Base-by-base conservation (phyloP, 306 rosid species). In the Echinosophora koreensis region DNA sequence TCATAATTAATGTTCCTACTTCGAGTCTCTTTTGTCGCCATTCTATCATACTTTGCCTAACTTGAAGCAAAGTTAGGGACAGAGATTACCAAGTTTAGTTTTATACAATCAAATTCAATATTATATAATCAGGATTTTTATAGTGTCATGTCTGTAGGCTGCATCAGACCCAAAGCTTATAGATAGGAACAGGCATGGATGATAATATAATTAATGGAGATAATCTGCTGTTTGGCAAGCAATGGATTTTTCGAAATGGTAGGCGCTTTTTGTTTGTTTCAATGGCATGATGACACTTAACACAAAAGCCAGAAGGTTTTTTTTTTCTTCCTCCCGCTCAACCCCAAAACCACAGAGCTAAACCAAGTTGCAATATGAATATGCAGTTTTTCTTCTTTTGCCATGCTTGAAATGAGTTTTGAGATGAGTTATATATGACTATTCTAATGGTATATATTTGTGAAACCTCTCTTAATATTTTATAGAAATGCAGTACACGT, bases 1-100 rank as follows among this genome's bases (percentile, higher is more conserved):
- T 77, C 64, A 39, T 64, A 57, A 76, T 79, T 64, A 57, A 76
- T 79, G 83, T 84, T 83, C 85, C 82, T 77, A 77, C 82, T 81
- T 81, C 75, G 77, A 81, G 76, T 47, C 72, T 56, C 77, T 65
- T 83, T 81, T 83, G 80, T 74, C 83, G 80, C 70, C 44, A 17
- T 77, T 64, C 6, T 71, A 63, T 44, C 17, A 32, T 15, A 9
- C 74, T 5, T 50, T 82, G 84, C 70, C 82, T 0, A 32, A 41
- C 56, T 74, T 63, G 60, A 68, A 55, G 38, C 76, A 63, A 54
- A 64, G 68, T 52, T 65, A 44, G 65, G 68, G 77, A 85, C 64
- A 73, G 58, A 78, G 67, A 51, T 30, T 30, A 30, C 32, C 80
- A 49, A 55, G 51, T 66, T 35, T 28, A 22, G 22, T 82, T 44